A percentile compares a stretch with the other conserved stretches of the same genome.
Conservation (phyloP, 805 yeast species). For the Torulaspora quercuum region DNA sequence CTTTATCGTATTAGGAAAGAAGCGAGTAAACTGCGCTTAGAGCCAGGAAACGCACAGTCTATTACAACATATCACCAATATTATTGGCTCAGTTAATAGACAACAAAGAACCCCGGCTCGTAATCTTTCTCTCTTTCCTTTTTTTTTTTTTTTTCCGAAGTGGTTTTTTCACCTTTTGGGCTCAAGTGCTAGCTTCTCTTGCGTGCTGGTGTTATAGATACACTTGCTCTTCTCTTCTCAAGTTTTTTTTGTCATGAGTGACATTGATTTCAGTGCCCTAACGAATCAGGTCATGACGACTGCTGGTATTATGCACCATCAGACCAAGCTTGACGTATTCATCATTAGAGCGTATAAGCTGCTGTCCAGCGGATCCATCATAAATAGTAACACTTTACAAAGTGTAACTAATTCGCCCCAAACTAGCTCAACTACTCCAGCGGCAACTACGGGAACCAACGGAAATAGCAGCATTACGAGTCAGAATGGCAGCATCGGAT, state of each 20-base stretch:
- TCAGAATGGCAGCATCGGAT: constrained; percentile 11
- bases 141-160: too few species aligned
- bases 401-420: constrained; percentile 28
- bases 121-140: too few species aligned
- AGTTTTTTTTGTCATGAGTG: constrained; percentile 17
- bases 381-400: constrained; percentile 19
- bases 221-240: background rate
- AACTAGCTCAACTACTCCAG: constrained; percentile 26
- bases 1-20: too few species aligned
- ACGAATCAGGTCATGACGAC: constrained; percentile 17
- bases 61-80: too few species aligned
- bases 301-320: constrained; percentile 23
- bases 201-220: background rate
- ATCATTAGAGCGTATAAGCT: constrained; percentile 26
- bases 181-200: constrained; percentile 1
- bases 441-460: constrained; percentile 13
- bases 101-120: too few species aligned
- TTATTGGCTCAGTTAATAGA: too few species aligned
- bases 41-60: too few species aligned
- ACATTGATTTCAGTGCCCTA: constrained; percentile 20
- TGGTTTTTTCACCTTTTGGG: too few species aligned
- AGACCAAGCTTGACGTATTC: constrained; percentile 26
- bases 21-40: too few species aligned
- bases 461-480: constrained; percentile 4
- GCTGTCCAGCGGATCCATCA: constrained; percentile 19